Conservation (phyloP, 1,139 yeast genomes). For the Suzukiozyma palmioleophila region DNA sequence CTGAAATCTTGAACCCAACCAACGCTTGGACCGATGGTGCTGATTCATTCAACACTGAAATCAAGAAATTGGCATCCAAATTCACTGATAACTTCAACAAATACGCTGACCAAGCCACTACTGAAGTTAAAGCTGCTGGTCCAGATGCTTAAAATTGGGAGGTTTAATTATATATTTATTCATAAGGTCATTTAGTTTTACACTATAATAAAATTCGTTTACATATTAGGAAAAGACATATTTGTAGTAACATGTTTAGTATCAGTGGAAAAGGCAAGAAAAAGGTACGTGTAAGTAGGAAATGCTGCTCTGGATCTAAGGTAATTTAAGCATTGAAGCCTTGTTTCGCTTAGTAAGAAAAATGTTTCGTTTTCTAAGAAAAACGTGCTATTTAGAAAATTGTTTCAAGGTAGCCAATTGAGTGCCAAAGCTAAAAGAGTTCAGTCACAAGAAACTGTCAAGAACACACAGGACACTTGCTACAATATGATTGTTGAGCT, state of each 20-base stretch:
- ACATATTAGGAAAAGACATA: not conserved
- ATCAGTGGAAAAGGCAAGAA: constrained; percentile 12
- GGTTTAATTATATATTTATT: constrained; percentile 1
- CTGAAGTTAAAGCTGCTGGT: constrained; percentile 91
- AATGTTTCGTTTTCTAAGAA: no score
- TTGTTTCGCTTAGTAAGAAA: no score
- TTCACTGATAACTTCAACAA: constrained; percentile 84
- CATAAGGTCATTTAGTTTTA: constrained; percentile 2
- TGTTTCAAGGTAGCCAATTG: no score
- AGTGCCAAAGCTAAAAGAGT: no score
- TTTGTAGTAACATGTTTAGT: constrained; percentile 9
- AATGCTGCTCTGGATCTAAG: no score
- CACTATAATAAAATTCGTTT: not conserved
- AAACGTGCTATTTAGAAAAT: no score
- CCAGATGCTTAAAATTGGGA: constrained; percentile 43
- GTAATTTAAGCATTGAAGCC: no score
- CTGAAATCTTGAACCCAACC: constrained; percentile 82
- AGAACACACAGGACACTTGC: no score
- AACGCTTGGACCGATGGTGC: constrained; percentile 76
- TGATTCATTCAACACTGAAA: constrained; percentile 65
- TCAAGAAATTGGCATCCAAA: constrained; percentile 67
- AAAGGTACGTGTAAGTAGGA: no score
- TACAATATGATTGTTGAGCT: no score
- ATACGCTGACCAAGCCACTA: constrained; percentile 78
- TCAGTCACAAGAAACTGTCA: no score